These are phyloP conservation scores for Cladophialophora chaetospira DNA, from an alignment of 2,329 filamentous ascomycete genomes.

Conservation along the genomic window DNA sequence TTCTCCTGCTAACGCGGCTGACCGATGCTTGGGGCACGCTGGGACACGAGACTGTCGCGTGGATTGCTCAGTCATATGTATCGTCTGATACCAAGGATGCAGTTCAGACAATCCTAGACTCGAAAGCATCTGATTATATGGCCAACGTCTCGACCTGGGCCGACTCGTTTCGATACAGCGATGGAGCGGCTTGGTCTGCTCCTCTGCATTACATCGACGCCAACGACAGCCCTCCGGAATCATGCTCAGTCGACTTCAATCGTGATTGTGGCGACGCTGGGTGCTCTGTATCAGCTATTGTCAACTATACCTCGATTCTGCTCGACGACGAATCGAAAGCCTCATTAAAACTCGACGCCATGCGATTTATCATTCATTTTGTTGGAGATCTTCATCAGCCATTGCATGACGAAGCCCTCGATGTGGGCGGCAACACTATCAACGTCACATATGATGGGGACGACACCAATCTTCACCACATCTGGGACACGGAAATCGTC, in stretches of 20 bases:
- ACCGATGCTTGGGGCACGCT: constrained; percentile 62
- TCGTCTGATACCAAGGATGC: constrained; percentile 46
- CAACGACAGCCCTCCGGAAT: constrained; percentile 22
- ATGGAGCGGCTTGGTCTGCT: constrained; percentile 51
- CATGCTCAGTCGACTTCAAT: constrained; percentile 32
- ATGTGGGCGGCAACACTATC: constrained; percentile 68
- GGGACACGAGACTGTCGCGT: constrained; percentile 58
- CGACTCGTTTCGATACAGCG: constrained; percentile 53
- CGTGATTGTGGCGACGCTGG: constrained; percentile 55
- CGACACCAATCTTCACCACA: constrained; percentile 66
- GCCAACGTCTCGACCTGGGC: constrained; percentile 58
- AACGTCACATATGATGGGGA: constrained; percentile 63
- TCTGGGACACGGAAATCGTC: constrained; percentile 69
- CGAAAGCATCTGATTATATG: constrained; percentile 49
- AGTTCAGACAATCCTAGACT: constrained; percentile 48
- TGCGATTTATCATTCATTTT: constrained; percentile 55
- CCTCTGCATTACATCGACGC: constrained; percentile 37
- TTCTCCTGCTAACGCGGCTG: constrained; percentile 86
- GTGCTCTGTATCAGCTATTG: constrained; percentile 55
- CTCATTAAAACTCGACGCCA: constrained; percentile 39
- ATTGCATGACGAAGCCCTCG: constrained; percentile 62
- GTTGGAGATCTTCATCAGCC: constrained; percentile 76
- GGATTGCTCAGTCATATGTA: constrained; percentile 55
- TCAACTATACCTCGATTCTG: constrained; percentile 50
- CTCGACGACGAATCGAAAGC: constrained; percentile 38